Conservation (phyloP, 139 green algal genomes). For the Eudorina sp. region DNA sequence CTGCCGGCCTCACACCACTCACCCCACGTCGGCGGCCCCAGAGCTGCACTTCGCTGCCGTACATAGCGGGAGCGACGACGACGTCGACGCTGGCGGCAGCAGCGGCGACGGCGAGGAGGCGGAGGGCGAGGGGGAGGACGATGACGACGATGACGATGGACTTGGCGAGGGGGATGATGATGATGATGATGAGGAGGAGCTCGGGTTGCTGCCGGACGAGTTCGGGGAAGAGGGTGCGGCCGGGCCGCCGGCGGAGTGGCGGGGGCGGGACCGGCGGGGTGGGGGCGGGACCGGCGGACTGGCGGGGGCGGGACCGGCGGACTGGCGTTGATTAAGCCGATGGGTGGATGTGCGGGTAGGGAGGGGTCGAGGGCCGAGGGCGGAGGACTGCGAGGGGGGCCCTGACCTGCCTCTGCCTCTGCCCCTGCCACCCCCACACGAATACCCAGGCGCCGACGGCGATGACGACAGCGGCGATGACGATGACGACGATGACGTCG, state of each 20-base stretch:
- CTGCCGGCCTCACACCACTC: no score
- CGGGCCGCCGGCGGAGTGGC: neutral
- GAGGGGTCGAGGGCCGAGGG: neutral
- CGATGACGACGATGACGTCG: neutral
- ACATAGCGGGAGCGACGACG: neutral
- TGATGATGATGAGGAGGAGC: constrained; percentile 1
- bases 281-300: neutral
- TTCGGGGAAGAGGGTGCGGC: neutral
- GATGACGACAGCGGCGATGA: neutral
- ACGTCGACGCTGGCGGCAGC: neutral
- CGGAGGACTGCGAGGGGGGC: neutral
- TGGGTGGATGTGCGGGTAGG: neutral
- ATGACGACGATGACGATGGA: neutral
- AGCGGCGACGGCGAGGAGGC: constrained; percentile 8
- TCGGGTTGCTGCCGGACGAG: constrained; percentile 5
- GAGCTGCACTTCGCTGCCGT: no score
- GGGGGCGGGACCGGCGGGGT: neutral
- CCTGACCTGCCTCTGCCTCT: neutral
- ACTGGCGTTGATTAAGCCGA: neutral
- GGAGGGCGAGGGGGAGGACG: neutral
- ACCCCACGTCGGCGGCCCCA: no score
- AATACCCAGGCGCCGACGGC: constrained; percentile 17
- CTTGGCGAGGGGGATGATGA: neutral
- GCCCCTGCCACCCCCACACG: no score
- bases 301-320: neutral